These are phyloP conservation scores for Lactifluus subvellereus DNA, from an alignment of 768 basidiomycete species.

Conservation along the genomic window DNA sequence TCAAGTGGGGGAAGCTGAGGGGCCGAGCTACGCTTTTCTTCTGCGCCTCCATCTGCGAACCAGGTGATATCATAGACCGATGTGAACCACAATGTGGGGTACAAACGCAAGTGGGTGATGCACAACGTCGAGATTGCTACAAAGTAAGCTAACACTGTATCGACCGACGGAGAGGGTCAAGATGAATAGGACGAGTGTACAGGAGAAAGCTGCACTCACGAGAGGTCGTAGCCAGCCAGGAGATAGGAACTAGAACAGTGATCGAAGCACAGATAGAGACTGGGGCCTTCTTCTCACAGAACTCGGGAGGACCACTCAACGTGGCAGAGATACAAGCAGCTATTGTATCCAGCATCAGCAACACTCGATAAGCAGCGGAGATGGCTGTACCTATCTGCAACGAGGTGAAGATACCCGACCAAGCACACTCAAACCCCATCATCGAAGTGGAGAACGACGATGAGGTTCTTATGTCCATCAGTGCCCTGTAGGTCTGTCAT, in stretches of 20 bases:
- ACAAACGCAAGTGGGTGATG: conserved; percentile 38
- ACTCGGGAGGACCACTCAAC: conserved; percentile 36
- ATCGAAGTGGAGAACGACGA: conserved; percentile 35
- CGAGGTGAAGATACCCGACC: conserved; percentile 45
- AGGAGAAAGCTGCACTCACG: conserved; percentile 26
- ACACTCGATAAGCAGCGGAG: conserved; percentile 2
- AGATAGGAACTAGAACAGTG: conserved; percentile 28
- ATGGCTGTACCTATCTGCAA: conserved; percentile 41
- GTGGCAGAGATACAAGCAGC: conserved; percentile 47
- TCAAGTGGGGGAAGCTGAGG: conserved; percentile 22
- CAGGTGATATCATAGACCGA: conserved; percentile 51
- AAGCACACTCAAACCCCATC: conserved; percentile 49
- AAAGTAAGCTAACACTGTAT: conserved; percentile 48
- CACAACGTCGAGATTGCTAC: conserved; percentile 45
- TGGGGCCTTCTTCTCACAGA: conserved; percentile 31
- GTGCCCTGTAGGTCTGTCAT: conserved; percentile 25
- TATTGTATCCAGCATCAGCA: conserved; percentile 25
- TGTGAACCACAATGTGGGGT: conserved; percentile 48
- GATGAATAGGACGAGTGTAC: background rate
- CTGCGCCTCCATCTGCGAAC: conserved; percentile 36
- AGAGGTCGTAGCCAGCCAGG: conserved; percentile 31
- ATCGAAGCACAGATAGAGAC: conserved; percentile 28
- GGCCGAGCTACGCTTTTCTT: background rate
- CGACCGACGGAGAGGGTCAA: background rate
- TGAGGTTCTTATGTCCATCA: conserved; percentile 37